Evolutionary conservation across 2,329 filamentous ascomycete genomes (phyloP).

Genomic region (Cryphonectria parasitica): DNA sequence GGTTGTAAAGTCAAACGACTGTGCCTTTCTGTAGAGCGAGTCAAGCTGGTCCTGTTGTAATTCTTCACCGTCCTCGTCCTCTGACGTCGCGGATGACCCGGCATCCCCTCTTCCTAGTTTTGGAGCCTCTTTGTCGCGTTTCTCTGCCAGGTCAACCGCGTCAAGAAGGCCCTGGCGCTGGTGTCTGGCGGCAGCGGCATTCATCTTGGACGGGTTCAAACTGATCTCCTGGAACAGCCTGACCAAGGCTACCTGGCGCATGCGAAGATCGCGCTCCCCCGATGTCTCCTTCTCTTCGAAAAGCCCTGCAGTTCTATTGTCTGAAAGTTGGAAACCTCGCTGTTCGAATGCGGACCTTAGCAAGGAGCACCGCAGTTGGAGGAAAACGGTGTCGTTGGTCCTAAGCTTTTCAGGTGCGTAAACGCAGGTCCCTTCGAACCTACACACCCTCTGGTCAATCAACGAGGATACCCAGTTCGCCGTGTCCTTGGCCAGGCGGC

Average conservation of each 20-base stretch:
- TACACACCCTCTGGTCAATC: conserved; percentile 87
- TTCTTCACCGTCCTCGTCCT: conserved; percentile 83
- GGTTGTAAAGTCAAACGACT: conserved; percentile 93
- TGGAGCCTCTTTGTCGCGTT: conserved; percentile 61
- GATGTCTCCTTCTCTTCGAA: conserved; percentile 85
- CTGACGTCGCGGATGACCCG: conserved; percentile 58
- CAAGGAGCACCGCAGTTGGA: conserved; percentile 82
- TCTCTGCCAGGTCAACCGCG: conserved; percentile 86
- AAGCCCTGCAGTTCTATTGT: conserved; percentile 72
- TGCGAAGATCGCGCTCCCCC: conserved; percentile 80
- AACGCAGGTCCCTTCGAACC: conserved; percentile 85
- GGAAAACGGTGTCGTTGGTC: conserved; percentile 91
- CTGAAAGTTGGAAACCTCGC: conserved; percentile 62
- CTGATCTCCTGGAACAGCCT: conserved; percentile 89
- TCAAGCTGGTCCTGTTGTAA: conserved; percentile 96
- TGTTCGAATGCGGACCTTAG: conserved; percentile 74
- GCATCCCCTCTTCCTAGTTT: conserved; percentile 34
- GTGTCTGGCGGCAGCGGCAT: conserved; percentile 73
- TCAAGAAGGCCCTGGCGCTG: conserved; percentile 83
- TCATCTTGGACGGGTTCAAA: conserved; percentile 74
- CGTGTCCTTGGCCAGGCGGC: conserved; percentile 81
- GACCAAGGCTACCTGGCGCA: conserved; percentile 86
- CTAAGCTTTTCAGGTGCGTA: conserved; percentile 83
- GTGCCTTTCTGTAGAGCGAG: conserved; percentile 90
- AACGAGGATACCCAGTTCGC: conserved; percentile 91